Conservation (phyloP, 352 stramenopile species). For the Pythium graminicola region DNA sequence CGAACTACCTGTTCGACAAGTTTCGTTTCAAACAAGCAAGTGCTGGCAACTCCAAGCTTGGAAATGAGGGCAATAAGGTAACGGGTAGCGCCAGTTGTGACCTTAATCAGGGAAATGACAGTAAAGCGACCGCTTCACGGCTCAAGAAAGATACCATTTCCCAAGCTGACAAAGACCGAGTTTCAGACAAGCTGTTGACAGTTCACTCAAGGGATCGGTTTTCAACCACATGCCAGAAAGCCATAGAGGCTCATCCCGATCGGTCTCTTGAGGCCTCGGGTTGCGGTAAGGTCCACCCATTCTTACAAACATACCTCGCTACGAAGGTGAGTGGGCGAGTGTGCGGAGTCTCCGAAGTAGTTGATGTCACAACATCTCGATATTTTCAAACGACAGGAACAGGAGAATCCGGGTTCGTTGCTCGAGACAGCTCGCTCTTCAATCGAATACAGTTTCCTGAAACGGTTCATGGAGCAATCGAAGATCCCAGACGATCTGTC, state of each 20-base stretch:
- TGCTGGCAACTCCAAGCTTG: too few relatives aligned
- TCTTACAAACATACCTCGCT: conserved; percentile 9
- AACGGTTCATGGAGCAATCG: not conserved
- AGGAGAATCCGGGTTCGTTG: not conserved
- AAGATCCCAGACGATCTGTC: not conserved
- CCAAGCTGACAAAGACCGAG: too few relatives aligned
- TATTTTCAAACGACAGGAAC: not conserved
- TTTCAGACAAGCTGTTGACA: too few relatives aligned
- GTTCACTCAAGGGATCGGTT: too few relatives aligned
- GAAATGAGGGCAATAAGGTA: too few relatives aligned
- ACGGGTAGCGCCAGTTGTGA: too few relatives aligned
- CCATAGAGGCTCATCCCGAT: too few relatives aligned
- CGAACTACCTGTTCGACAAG: conserved; percentile 9
- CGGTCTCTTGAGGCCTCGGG: not conserved
- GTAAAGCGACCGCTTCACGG: too few relatives aligned
- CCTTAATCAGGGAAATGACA: too few relatives aligned
- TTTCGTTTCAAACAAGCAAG: conserved; percentile 11
- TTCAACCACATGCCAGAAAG: too few relatives aligned
- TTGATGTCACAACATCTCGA: not conserved
- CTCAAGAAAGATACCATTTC: too few relatives aligned
- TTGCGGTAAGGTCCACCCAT: not conserved
- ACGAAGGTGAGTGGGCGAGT: conserved; percentile 1
- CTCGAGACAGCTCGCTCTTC: conserved; percentile 3
- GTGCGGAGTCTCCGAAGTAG: not conserved
- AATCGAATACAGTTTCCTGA: conserved; percentile 9